Conservation (phyloP, 129 eudicot genomes). For the sunflower (Helianthus annuus) region DNA sequence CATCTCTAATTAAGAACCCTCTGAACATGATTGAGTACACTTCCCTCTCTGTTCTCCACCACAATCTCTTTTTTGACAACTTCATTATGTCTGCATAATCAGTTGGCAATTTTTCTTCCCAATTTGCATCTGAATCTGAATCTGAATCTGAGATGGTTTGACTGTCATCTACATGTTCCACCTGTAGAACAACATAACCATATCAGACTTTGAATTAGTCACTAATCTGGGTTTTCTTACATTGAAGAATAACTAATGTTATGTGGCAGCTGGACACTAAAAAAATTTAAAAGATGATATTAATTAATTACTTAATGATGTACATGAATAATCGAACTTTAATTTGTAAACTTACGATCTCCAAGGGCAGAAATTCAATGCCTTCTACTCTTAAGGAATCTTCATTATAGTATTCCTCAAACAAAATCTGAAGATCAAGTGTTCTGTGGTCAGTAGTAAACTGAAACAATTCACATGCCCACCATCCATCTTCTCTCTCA, state of each 20-base stretch:
- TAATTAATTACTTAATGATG: no score
- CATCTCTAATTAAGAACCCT: not conserved
- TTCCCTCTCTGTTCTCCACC: not conserved
- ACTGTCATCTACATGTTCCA: not conserved
- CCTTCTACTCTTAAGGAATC: not conserved
- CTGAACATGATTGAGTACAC: slow-evolving; percentile 5
- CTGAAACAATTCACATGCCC: not conserved
- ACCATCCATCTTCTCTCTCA: slow-evolving; percentile 2
- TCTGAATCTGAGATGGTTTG: not conserved
- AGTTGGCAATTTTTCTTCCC: slow-evolving; percentile 15
- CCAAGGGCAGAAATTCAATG: slow-evolving; percentile 8
- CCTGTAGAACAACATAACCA: not conserved
- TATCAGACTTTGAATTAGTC: not conserved
- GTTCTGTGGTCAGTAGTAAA: not conserved
- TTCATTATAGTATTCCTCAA: not conserved
- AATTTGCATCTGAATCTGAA: not conserved
- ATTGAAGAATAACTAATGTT: not conserved
- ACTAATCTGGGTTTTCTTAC: not conserved
- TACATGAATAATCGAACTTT: no score
- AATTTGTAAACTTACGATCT: slow-evolving; percentile 6
- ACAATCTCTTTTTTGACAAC: not conserved
- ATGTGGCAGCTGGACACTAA: no score
- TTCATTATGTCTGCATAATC: slow-evolving; percentile 22
- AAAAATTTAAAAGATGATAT: no score
- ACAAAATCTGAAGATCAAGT: not conserved